A percentile compares a stretch with the other conserved stretches of the same genome.
phyloP scores from a whole-genome alignment of 2,329 filamentous ascomycete species.

The Zasmidium angulare region DNA sequence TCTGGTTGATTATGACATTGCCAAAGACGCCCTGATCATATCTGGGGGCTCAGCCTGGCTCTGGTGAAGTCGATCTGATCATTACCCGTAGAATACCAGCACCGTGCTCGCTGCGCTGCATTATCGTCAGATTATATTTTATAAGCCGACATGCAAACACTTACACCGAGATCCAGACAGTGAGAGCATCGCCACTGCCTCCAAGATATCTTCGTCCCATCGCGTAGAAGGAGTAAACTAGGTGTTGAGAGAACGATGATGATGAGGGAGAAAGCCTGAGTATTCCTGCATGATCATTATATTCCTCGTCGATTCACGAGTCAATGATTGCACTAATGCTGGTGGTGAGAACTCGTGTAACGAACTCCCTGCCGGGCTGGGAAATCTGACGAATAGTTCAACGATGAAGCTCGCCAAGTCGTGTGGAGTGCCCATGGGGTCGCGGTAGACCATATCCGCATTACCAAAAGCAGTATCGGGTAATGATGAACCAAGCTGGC shows the following conservation, averaged over 20 bases:
- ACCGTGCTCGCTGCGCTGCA: constrained; percentile 48
- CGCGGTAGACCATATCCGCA: constrained; percentile 3
- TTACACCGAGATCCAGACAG: constrained; percentile 52
- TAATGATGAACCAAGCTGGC: neutral
- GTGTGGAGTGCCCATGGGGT: constrained; percentile 7
- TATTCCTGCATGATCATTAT: neutral
- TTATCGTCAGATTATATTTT: neutral
- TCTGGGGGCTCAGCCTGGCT: neutral
- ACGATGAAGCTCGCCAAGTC: neutral
- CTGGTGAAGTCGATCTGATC: constrained; percentile 32
- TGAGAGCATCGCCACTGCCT: constrained; percentile 52
- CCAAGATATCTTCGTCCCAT: constrained; percentile 53
- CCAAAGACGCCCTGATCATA: constrained; percentile 25
- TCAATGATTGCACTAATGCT: neutral
- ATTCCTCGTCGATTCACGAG: neutral
- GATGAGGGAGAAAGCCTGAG: neutral
- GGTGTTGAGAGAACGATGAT: too few relatives aligned
- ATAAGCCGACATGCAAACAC: too few relatives aligned
- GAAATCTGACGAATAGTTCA: neutral
- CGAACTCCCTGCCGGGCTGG: neutral
- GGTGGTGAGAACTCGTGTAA: neutral
- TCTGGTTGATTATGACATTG: constrained; percentile 38
- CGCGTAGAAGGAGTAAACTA: too few relatives aligned
- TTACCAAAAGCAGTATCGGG: neutral
- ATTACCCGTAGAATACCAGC: constrained; percentile 50